Evolutionary conservation across 169 alveolate genomes (phyloP).

Genomic region (Ichthyophthirius multifiliis): DNA sequence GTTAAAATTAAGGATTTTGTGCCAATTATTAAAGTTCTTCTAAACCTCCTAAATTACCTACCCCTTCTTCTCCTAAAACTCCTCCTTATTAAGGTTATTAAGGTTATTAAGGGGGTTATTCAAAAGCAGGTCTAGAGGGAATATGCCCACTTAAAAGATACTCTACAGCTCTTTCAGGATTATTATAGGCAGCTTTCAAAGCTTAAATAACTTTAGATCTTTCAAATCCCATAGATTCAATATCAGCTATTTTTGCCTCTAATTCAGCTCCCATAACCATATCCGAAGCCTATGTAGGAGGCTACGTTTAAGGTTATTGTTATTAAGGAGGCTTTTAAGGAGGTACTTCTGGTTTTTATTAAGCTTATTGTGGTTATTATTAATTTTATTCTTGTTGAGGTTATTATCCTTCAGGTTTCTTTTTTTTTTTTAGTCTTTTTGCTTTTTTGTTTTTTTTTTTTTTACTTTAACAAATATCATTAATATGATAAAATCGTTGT

Average conservation of each 20-base stretch:
- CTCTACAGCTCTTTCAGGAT: slow-evolving; percentile 96
- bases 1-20: slow-evolving; percentile 43
- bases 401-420: neutral
- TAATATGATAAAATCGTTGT: slow-evolving; percentile 59
- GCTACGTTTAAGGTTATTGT: slow-evolving; percentile 19
- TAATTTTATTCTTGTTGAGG: neutral
- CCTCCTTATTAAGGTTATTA: slow-evolving; percentile 11
- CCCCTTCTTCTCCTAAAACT: slow-evolving; percentile 38
- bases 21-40: slow-evolving; percentile 37
- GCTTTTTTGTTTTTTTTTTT: neutral
- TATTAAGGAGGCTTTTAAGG: slow-evolving; percentile 24
- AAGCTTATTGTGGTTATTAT: neutral
- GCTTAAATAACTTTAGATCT: slow-evolving; percentile 87
- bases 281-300: slow-evolving; percentile 49
- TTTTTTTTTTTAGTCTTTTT: neutral
- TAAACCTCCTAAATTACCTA: slow-evolving; percentile 8
- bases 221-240: slow-evolving; percentile 92
- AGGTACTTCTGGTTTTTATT: neutral
- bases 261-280: slow-evolving; percentile 61
- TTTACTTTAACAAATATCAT: slow-evolving; percentile 48
- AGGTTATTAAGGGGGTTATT: neutral
- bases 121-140: slow-evolving; percentile 6
- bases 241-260: slow-evolving; percentile 79
- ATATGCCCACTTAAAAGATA: slow-evolving; percentile 83
- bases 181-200: slow-evolving; percentile 93